Evolutionary conservation across 495 filamentous ascomycete species (phyloP).

Genomic region (Trichoderma orchidacearum): DNA sequence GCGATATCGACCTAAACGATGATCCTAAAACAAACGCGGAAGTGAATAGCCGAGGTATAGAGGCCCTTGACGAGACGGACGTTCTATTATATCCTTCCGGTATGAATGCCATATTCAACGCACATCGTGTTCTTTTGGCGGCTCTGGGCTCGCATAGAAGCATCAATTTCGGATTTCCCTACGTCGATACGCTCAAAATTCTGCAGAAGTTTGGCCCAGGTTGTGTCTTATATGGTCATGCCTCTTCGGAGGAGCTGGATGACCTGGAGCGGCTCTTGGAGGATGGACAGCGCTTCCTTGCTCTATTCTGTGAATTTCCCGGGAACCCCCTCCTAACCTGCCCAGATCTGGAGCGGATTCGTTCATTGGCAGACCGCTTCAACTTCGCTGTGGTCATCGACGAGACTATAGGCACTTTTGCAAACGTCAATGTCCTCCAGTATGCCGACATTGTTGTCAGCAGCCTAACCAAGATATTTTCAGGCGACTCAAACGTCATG

Average conservation of each 20-base stretch:
- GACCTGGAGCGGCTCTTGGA: slow-evolving; percentile 63
- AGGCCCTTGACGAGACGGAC: slow-evolving; percentile 72
- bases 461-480: slow-evolving; percentile 93
- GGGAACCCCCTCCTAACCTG: slow-evolving; percentile 81
- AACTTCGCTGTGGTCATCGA: slow-evolving; percentile 87
- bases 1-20: slow-evolving; percentile 47
- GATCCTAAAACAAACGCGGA: slow-evolving; percentile 21
- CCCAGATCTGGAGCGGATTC: slow-evolving; percentile 72
- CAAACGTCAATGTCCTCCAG: slow-evolving; percentile 85
- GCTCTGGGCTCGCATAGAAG: slow-evolving; percentile 48
- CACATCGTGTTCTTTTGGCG: slow-evolving; percentile 57
- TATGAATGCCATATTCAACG: slow-evolving; percentile 90
- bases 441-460: slow-evolving; percentile 85
- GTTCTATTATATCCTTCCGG: slow-evolving; percentile 79
- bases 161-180: slow-evolving; percentile 76
- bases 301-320: slow-evolving; percentile 88
- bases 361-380: slow-evolving; percentile 63
- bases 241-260: slow-evolving; percentile 68
- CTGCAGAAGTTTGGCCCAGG: slow-evolving; percentile 90
- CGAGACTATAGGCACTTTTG: slow-evolving; percentile 91
- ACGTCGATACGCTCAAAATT: slow-evolving; percentile 92
- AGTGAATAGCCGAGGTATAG: slow-evolving; percentile 39
- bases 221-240: slow-evolving; percentile 80
- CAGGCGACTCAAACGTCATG: slow-evolving; percentile 96
- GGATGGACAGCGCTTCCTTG: slow-evolving; percentile 64